phyloP scores from a whole-genome alignment of 2,329 filamentous ascomycete species.

The Penicillium rolfsii region DNA sequence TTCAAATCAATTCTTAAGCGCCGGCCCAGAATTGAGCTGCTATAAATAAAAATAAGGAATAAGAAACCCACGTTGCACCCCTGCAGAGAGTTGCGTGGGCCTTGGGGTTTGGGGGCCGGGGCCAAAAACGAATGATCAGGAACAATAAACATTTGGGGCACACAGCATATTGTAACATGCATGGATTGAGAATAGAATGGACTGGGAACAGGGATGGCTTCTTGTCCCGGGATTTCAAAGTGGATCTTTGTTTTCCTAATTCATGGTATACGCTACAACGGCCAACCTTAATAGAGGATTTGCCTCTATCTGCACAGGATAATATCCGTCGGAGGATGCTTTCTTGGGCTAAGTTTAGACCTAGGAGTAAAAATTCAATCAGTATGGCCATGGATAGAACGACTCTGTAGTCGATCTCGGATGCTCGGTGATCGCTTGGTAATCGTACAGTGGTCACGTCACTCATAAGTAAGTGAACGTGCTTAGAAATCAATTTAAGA shows the following conservation, averaged over 20 bases:
- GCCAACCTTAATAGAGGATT: background rate
- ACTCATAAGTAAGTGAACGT: too few relatives aligned
- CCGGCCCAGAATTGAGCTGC: background rate
- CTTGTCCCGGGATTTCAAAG: background rate
- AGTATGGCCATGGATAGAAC: too few relatives aligned
- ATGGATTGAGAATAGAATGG: background rate
- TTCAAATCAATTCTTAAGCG: background rate
- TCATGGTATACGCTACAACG: constrained; percentile 1
- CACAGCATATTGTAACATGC: background rate
- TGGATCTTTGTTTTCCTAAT: constrained; percentile 2
- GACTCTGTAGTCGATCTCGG: too few relatives aligned
- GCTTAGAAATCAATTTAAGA: too few relatives aligned
- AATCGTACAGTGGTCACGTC: too few relatives aligned
- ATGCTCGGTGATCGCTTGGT: too few relatives aligned
- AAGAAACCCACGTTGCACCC: constrained; percentile 27
- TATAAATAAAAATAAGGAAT: constrained; percentile 21
- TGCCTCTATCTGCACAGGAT: too few relatives aligned
- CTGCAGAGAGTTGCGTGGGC: constrained; percentile 11
- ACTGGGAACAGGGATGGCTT: background rate
- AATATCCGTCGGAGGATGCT: too few relatives aligned
- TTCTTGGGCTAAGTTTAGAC: too few relatives aligned
- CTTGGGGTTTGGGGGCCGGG: background rate
- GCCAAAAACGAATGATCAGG: background rate
- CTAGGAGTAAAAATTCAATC: too few relatives aligned
- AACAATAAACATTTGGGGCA: background rate